These are phyloP conservation scores for Rhododendron mucronatum DNA, from an alignment of 148 eudicot species.

Conservation along the genomic window DNA sequence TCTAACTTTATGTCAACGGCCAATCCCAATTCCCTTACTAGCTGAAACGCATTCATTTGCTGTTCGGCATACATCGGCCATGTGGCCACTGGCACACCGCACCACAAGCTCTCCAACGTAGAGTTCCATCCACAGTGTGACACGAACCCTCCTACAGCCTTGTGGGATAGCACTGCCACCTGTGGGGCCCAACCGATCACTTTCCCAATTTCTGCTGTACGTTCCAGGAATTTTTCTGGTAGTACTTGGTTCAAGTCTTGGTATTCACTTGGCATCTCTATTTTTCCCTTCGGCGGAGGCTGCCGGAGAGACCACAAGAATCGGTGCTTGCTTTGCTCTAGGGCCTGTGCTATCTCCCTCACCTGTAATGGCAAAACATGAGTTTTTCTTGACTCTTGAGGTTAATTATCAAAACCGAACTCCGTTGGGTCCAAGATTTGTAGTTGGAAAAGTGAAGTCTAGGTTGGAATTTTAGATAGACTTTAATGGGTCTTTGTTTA, in stretches of 20 bases:
- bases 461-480: too few species aligned
- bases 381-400: neutral
- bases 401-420: neutral
- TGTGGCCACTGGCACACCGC: neutral
- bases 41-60: neutral
- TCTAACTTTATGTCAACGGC: neutral
- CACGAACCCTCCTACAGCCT: neutral
- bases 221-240: neutral
- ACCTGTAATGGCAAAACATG: neutral
- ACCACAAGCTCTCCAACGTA: neutral
- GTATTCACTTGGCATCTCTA: neutral
- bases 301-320: slow-evolving; percentile 1
- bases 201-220: neutral
- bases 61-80: neutral
- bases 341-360: neutral
- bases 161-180: neutral
- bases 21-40: neutral
- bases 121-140: neutral
- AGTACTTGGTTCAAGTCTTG: neutral
- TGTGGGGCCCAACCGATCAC: slow-evolving; percentile 4
- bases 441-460: too few species aligned
- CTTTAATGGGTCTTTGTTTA: too few species aligned
- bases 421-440: neutral
- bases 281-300: neutral
- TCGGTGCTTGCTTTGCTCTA: neutral